phyloP scores from a whole-genome alignment of 495 filamentous ascomycete genomes.

The Aspergillus affinis region DNA sequence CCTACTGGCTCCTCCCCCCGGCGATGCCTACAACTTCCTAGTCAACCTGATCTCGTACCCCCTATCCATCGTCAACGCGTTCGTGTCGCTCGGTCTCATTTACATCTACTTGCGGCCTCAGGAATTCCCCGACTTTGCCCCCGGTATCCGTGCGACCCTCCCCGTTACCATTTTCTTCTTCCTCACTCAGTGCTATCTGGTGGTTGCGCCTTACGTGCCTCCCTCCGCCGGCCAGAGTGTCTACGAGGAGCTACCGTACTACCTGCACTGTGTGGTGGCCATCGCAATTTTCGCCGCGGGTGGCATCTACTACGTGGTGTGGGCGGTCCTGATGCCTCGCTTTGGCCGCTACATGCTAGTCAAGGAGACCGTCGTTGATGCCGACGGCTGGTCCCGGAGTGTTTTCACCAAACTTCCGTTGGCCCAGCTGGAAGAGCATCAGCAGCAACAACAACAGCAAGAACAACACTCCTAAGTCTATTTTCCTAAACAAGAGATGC shows the following conservation, averaged over 20 bases:
- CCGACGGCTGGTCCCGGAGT: constrained; percentile 53
- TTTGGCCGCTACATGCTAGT: constrained; percentile 58
- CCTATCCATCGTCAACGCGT: constrained; percentile 59
- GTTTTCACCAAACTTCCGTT: constrained; percentile 34
- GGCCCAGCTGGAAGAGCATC: constrained; percentile 9
- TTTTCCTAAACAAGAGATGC: constrained; percentile 1
- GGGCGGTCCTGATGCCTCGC: constrained; percentile 54
- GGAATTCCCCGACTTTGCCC: constrained; percentile 38
- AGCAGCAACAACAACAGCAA: constrained; percentile 1
- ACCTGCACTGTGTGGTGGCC: constrained; percentile 59
- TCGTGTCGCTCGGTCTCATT: constrained; percentile 55
- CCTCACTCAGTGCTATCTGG: constrained; percentile 56
- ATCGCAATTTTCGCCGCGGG: constrained; percentile 56
- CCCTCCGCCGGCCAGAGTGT: constrained; percentile 58
- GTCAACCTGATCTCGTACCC: constrained; percentile 63
- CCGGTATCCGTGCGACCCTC: constrained; percentile 34
- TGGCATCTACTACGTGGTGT: constrained; percentile 56
- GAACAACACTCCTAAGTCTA: background rate
- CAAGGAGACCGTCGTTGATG: constrained; percentile 56
- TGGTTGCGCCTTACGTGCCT: constrained; percentile 65
- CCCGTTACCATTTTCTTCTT: constrained; percentile 57
- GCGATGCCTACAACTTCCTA: constrained; percentile 65
- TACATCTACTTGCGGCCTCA: constrained; percentile 55
- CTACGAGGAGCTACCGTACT: constrained; percentile 63
- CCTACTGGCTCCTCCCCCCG: constrained; percentile 62